A percentile compares a stretch with the other conserved stretches of the same genome.
Conservation (phyloP, 176 grass and related monocot species). For the Pontederia crassipes region DNA sequence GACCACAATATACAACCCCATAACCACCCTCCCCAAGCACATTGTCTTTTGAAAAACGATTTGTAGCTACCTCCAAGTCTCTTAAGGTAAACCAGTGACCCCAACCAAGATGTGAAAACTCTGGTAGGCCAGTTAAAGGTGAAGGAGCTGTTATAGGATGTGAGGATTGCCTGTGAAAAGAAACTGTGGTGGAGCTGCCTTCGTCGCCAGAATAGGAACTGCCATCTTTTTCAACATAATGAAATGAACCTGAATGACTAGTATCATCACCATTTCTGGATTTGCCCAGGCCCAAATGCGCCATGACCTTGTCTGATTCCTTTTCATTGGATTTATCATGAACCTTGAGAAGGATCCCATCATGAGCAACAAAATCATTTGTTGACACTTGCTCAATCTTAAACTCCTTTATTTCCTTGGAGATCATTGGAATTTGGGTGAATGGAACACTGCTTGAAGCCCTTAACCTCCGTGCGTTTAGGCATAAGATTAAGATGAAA, state of each 20-base stretch:
- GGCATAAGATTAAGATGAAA: slow-evolving; percentile 48
- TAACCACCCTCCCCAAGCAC: slow-evolving; percentile 79
- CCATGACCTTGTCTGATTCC: slow-evolving; percentile 51
- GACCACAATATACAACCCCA: slow-evolving; percentile 66
- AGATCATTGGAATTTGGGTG: slow-evolving; percentile 65
- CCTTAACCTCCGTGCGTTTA: slow-evolving; percentile 47
- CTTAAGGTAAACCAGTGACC: slow-evolving; percentile 82
- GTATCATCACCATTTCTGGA: slow-evolving; percentile 58
- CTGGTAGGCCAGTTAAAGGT: slow-evolving; percentile 67
- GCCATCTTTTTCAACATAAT: slow-evolving; percentile 57
- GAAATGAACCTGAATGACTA: slow-evolving; percentile 87
- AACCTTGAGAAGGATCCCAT: slow-evolving; percentile 44
- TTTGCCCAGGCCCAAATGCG: slow-evolving; percentile 54
- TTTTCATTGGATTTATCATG: slow-evolving; percentile 52
- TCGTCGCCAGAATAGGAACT: slow-evolving; percentile 60
- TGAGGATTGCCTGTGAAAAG: slow-evolving; percentile 32
- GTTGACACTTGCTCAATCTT: slow-evolving; percentile 59
- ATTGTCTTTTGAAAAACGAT: slow-evolving; percentile 69
- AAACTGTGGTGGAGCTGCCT: slow-evolving; percentile 42
- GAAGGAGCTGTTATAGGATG: slow-evolving; percentile 60
- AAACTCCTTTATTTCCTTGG: slow-evolving; percentile 92
- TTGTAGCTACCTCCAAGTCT: slow-evolving; percentile 59
- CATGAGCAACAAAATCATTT: slow-evolving; percentile 24
- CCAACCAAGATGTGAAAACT: slow-evolving; percentile 78
- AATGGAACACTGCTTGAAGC: slow-evolving; percentile 46